Base-by-base conservation (phyloP, 805 yeast genomes). In the Metschnikowia noctiluminum region DNA sequence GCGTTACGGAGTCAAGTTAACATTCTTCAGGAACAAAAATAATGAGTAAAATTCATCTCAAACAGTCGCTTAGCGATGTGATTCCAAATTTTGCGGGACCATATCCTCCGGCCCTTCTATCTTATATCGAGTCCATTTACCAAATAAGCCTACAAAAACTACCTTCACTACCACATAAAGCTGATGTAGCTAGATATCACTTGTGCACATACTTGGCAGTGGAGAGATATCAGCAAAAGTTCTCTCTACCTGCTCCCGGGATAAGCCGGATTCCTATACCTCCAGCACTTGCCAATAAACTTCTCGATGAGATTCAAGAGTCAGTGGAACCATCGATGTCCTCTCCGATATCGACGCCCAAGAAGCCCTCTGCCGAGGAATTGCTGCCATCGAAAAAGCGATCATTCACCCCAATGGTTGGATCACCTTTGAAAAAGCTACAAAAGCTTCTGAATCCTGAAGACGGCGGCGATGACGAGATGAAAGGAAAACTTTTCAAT, bases 181-280 rank as follows among this genome's bases (percentile, higher is more conserved):
- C 81, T 44, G 91, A 86, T 53, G 68, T 78, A 2, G 89, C 89
- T 1, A 69, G 92, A 46, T 76, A 75, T 47, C 91, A 86, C 61
- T 62, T 87, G 11, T 82, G 89, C 62, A 86, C 89, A 6, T 79
- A 69, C 52, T 61, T 85, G 26, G 84, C 87, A 0, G 77, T 78
- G 12, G 82, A 81, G 49, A 72, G 73, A 52, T 73, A 78, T 38
- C 66, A 68, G 11, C 65, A 68, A 10, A 65, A 65, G 34, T 66
- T 78, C 38, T 63, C 72, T 3, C 67, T 81, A 8, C 78, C 85
- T 0, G 67, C 68, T 3, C 87, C 85, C 7, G 68, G 68, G 32
- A 44, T 70, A 35, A 75, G 73, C 41, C 75, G 73, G 52, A 76
- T 86, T 1, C 92, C 94, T 0, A 63, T 84, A 2, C 87, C 83